Evolutionary conservation across 179 eudicot genomes (phyloP), one percentile per base, ranked within the genome.

Genomic region (Heliamphora pulchella): DNA sequence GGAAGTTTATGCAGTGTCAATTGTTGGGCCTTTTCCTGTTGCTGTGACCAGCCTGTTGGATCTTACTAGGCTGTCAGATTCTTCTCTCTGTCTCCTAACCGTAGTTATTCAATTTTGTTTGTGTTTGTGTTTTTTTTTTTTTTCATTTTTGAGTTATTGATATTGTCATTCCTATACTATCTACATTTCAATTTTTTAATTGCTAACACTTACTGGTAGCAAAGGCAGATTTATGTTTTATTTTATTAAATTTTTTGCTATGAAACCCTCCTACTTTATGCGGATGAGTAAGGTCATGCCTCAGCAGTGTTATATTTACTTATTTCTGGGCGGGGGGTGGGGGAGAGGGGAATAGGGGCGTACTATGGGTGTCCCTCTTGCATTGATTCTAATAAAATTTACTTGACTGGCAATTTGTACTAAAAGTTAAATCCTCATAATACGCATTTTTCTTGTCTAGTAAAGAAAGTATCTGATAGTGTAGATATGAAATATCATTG

Each of bases 41-140:
- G 98, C 99, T n/a, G 98, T 96, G 58, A 96, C 99, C 81, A 96
- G 90, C 87, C 89, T 96, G 15, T 82, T 96, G 90, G 99, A 96
- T 86, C 98, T 96, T 78, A 92, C 92, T n/a, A 90, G 94, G 89
- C 98, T 96, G 99, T 96, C 86, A 87, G 96, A 81, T 71, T 65
- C 74, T 2, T 50, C 58, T 51, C 48, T 76, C 8, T 68, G 39
- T 67, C 17, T 81, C 5, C 58, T 73, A 43, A 68, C 20, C 31
- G 11, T 13, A 59, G 15, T 20, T 57, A 58, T 78, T 41, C 74
- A 79, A 53, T 53, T 7, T 79, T 68, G 31, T 31, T 31, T 31
- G 31, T 31, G 31, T 31, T 31, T 31, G 31, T 39, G 31, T n/a
- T 59, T 31, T 59, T n/a, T 51, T 50, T 10, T 64, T 59, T 50